phyloP scores from a whole-genome alignment of 2,329 filamentous ascomycete genomes.

The Fonsecaea erecta region DNA sequence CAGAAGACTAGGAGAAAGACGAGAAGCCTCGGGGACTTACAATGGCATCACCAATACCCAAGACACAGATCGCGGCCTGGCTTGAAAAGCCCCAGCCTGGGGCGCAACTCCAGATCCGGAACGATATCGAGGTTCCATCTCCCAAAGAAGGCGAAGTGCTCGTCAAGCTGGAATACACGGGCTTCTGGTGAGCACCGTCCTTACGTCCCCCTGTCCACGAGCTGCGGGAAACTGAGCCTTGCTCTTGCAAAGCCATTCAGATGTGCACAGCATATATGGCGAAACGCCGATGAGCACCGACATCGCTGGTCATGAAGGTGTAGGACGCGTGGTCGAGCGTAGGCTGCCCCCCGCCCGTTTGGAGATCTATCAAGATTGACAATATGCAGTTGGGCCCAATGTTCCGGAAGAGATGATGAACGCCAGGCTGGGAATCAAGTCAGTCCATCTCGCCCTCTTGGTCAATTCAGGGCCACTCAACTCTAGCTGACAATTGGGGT shows the following conservation, averaged over 20 bases:
- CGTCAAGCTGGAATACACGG: constrained; percentile 54
- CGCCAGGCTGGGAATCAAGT: constrained; percentile 40
- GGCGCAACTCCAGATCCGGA: constrained; percentile 45
- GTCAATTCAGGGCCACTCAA: not conserved
- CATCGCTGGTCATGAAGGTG: constrained; percentile 54
- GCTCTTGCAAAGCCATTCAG: constrained; percentile 45
- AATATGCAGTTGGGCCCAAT: not conserved
- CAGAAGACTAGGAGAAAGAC: not conserved
- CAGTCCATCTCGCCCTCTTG: constrained; percentile 3
- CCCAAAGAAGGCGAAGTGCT: constrained; percentile 50
- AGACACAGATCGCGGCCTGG: constrained; percentile 44
- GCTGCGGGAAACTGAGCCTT: not conserved
- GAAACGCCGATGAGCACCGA: constrained; percentile 51
- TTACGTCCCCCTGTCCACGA: not conserved
- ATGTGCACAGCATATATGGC: constrained; percentile 52
- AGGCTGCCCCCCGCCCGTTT: not conserved
- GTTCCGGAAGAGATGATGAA: constrained; percentile 14
- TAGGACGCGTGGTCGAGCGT: constrained; percentile 48
- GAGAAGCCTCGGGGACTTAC: not conserved
- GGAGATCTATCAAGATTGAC: not conserved
- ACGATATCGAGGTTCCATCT: constrained; percentile 45
- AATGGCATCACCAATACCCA: constrained; percentile 16
- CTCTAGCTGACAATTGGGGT: not conserved
- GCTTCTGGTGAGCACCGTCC: constrained; percentile 42
- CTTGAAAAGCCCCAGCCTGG: constrained; percentile 44